phyloP scores from a whole-genome alignment of 1,139 yeast genomes.

The Kodamaea derodonti region DNA sequence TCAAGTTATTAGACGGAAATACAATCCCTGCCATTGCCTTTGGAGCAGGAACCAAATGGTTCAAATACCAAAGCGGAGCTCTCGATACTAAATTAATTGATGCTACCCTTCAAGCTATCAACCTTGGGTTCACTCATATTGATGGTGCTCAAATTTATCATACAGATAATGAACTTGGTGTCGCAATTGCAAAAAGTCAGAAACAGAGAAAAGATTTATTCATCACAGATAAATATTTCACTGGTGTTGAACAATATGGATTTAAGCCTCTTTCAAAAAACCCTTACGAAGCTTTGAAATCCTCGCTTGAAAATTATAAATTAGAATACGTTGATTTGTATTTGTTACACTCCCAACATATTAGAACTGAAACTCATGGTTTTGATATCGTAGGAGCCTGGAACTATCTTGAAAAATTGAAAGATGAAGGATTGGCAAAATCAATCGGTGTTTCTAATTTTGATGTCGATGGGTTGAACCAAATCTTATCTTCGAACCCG shows the following conservation, averaged over 20 bases:
- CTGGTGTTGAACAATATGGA: constrained; percentile 33
- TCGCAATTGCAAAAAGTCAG: constrained; percentile 22
- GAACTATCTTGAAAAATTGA: constrained; percentile 41
- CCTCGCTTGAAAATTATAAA: constrained; percentile 30
- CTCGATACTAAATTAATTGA: constrained; percentile 19
- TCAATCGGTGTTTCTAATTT: constrained; percentile 62
- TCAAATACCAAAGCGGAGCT: constrained; percentile 18
- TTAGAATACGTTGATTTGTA: constrained; percentile 49
- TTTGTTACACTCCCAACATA: constrained; percentile 44
- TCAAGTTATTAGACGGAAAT: constrained; percentile 20
- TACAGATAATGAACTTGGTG: constrained; percentile 29
- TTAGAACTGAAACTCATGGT: constrained; percentile 34
- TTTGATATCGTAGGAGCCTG: constrained; percentile 52
- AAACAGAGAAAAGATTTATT: constrained; percentile 43
- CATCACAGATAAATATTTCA: constrained; percentile 49
- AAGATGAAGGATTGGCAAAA: constrained; percentile 33
- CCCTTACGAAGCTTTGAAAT: constrained; percentile 36
- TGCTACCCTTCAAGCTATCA: constrained; percentile 23
- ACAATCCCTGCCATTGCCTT: constrained; percentile 34
- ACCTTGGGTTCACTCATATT: constrained; percentile 30
- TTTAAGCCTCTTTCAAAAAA: constrained; percentile 11
- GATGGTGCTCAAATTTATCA: constrained; percentile 37
- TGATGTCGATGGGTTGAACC: constrained; percentile 46
- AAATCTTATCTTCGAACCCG: constrained; percentile 34
- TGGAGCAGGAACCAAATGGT: constrained; percentile 70